Evolutionary conservation across 352 stramenopile genomes (phyloP), one percentile per base, ranked within the genome.

Genomic region (Pythium aphanidermatum): DNA sequence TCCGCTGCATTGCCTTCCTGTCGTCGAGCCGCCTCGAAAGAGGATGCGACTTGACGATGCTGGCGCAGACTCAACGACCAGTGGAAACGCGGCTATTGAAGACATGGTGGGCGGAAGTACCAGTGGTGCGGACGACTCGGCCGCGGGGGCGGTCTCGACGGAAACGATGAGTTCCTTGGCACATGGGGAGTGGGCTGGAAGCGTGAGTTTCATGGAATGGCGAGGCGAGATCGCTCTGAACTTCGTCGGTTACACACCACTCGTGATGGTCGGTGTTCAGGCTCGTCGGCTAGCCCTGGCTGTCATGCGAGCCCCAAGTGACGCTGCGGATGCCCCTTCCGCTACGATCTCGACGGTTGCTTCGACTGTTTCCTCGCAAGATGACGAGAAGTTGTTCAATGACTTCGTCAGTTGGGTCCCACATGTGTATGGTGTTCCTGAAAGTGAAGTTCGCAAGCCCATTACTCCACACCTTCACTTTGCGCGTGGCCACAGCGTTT

Each of bases 151-250:
- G n/a, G n/a, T n/a, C n/a, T n/a, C n/a, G n/a, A 55, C 36, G 20
- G 24, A 48, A 45, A 2, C 23, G 55, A 63, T 4, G 55, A 57
- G 12, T 7, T 63, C 73, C 1, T 55, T 90, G 1, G 40, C 66
- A n/a, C 70, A 75, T 31, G 73, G 76, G 1, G 74, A 90, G 37
- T 94, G 79, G 82, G 56, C 68, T 0, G 79, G 77, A 19, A 90
- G 73, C 45, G 71, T 94, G 40, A 91, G 79, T 37, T 94, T 92
- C 33, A 86, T 91, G 35, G 82, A 94, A 58, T 94, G 82, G 79
- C 72, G 75, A 23, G 63, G 60, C n/a, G 65, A 86, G 63, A 71
- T 94, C 21, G 75, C 79, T 3, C 59, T 94, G 9, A 74, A 90
- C 37, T 63, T 92, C 5, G 63, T 86, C 13, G 80, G 77, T 0